These are phyloP conservation scores for Byssothecium circinans DNA, from an alignment of 2,329 filamentous ascomycete genomes.

Conservation along the genomic window DNA sequence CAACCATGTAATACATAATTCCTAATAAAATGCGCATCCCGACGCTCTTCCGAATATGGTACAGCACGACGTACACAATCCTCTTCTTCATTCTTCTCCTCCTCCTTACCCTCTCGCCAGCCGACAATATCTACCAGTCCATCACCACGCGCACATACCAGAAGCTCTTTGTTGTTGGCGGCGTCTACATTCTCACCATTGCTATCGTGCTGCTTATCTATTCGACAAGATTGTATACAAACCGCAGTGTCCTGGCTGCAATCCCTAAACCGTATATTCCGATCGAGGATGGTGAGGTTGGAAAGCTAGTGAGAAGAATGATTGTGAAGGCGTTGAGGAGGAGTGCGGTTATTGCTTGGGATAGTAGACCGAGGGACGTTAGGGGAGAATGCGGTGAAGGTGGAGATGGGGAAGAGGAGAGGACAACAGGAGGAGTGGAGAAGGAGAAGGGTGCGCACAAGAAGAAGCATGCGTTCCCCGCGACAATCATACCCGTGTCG, in stretches of 20 bases:
- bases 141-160: conserved; percentile 66
- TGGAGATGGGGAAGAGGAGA: conserved; percentile 18
- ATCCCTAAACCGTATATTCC: conserved; percentile 89
- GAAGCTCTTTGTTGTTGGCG: conserved; percentile 80
- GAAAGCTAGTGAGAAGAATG: conserved; percentile 72
- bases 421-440: conserved; percentile 18
- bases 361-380: conserved; percentile 68
- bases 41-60: conserved; percentile 73
- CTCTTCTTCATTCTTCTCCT: conserved; percentile 72
- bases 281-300: conserved; percentile 81
- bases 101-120: conserved; percentile 77
- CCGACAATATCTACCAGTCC: conserved; percentile 76
- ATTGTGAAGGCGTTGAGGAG: conserved; percentile 71
- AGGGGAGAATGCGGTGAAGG: conserved; percentile 44
- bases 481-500: conserved; percentile 45
- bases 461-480: conserved; percentile 29
- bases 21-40: conserved; percentile 44
- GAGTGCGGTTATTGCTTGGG: conserved; percentile 80
- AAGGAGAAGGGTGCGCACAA: conserved; percentile 33
- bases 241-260: conserved; percentile 72
- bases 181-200: conserved; percentile 73
- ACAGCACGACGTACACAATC: conserved; percentile 74
- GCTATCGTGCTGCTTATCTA: conserved; percentile 76
- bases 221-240: conserved; percentile 81
- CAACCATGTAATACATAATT: conserved; percentile 2